Conservation (phyloP, 2,329 filamentous ascomycete genomes). For the Fusarium sp. region DNA sequence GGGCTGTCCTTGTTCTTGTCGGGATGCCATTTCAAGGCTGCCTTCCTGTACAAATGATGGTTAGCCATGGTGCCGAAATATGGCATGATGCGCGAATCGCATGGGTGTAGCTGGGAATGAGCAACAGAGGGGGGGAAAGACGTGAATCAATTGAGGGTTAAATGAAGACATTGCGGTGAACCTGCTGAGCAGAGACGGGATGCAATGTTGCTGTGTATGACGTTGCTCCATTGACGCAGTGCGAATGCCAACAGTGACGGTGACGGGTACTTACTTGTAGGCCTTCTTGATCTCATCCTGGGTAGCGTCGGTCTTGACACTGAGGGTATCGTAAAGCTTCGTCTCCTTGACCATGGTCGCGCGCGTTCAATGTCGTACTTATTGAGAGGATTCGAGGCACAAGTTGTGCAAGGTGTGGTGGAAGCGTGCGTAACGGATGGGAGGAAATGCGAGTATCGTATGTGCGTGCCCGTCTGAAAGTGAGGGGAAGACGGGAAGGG, state of each 20-base stretch:
- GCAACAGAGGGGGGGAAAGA: not conserved
- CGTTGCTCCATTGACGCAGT: not conserved
- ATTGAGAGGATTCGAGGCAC: not conserved
- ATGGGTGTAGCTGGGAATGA: not conserved
- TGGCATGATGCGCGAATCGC: conserved; percentile 2
- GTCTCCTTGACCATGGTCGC: conserved; percentile 90
- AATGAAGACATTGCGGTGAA: not conserved
- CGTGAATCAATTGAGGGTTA: not conserved
- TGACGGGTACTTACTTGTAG: conserved; percentile 74
- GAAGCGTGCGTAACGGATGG: conserved; percentile 1
- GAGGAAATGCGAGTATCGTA: conserved; percentile 4
- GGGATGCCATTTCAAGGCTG: conserved; percentile 91
- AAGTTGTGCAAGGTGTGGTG: conserved; percentile 19
- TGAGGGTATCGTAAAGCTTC: conserved; percentile 91
- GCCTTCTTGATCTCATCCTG: conserved; percentile 98
- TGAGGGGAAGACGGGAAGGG: conserved; percentile 17
- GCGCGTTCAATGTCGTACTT: conserved; percentile 25
- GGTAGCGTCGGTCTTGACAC: conserved; percentile 80
- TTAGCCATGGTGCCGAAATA: conserved; percentile 48
- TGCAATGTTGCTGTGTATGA: not conserved
- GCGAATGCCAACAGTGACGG: not conserved
- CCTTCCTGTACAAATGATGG: conserved; percentile 70
- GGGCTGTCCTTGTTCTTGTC: conserved; percentile 98
- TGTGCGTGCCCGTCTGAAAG: conserved; percentile 7
- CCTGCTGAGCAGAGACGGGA: not conserved